Base-by-base conservation (phyloP, 208 protist genomes). In the Leishmania amazonensis region DNA sequence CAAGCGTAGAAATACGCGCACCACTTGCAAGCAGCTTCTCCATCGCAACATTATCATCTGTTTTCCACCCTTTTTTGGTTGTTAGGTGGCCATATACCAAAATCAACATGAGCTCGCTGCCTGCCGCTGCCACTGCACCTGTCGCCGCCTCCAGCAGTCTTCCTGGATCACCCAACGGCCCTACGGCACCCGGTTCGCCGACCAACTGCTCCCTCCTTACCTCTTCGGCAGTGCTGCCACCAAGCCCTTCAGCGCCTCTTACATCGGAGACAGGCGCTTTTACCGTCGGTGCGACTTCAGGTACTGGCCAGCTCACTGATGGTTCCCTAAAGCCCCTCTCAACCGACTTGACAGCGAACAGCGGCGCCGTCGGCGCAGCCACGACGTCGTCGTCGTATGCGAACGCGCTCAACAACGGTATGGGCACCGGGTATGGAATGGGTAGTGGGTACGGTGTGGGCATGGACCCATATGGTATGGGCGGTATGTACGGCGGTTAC, bases 391-490 rank as follows among this genome's bases (percentile, higher is more conserved):
- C 62, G 53, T 35, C 47, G 60, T 45, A 47, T 73, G 13, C 71
- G 17, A 75, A 79, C 40, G 75, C 21, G 40, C n/a, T 70, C 47
- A 80, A 40, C 54, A 62, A 38, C 75, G 75, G 75, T 40, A 47
- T 45, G 53, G 51, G 51, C 53, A 58, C 71, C 3, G 73, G 62
- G 1, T 68, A 68, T 40, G 62, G 60, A 3, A 67, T 67, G 60
- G 60, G 72, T 21, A 73, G 4, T 21, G 79, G 79, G 42, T 82
- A 82, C 49, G 77, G 64, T 3, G 79, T 76, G 76, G 78, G 78
- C 24, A 77, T 71, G 62, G 79, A 85, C 65, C 71, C 80, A 42
- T 84, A 84, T 57, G 75, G 87, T 53, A 81, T 77, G 74, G 67
- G 76, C 8, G 58, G 47, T n/a, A 78, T 85, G 67, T 80, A 76